These are phyloP conservation scores for Vigna radiata DNA, from an alignment of 306 rosid genomes.

Conservation along the genomic window DNA sequence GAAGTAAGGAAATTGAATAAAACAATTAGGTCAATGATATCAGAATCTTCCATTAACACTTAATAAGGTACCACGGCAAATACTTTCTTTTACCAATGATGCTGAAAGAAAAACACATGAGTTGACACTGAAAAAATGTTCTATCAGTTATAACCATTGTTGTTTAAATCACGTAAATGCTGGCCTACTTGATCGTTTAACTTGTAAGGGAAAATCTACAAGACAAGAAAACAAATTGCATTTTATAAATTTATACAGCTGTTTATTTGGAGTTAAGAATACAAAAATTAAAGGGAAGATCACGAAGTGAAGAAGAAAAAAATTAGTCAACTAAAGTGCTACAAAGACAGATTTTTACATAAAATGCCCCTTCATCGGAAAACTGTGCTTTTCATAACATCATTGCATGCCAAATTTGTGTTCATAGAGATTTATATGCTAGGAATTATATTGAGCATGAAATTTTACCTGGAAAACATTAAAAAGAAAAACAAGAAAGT, in stretches of 20 bases:
- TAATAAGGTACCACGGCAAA: conserved; percentile 13
- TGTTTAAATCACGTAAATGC: conserved; percentile 18
- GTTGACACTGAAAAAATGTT: conserved; percentile 18
- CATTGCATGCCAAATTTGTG: conserved; percentile 21
- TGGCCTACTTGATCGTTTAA: background rate
- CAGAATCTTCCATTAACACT: conserved; percentile 1
- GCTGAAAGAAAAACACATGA: background rate
- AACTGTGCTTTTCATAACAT: conserved; percentile 1
- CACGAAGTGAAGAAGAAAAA: conserved; percentile 1
- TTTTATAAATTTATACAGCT: conserved; percentile 5
- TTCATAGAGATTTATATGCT: conserved; percentile 3
- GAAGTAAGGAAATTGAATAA: conserved; percentile 15
- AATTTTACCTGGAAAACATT: conserved; percentile 8
- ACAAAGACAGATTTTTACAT: background rate
- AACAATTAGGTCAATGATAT: background rate
- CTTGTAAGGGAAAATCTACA: background rate
- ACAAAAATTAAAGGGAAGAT: conserved; percentile 4
- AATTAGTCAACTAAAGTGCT: background rate
- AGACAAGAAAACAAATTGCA: background rate
- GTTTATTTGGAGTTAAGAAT: conserved; percentile 16
- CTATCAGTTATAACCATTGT: background rate
- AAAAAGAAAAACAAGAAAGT: background rate
- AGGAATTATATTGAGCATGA: background rate
- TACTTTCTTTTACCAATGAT: conserved; percentile 10
- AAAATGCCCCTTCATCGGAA: background rate